Conservation (phyloP, 306 rosid species). For the Ormosia semicastrata region DNA sequence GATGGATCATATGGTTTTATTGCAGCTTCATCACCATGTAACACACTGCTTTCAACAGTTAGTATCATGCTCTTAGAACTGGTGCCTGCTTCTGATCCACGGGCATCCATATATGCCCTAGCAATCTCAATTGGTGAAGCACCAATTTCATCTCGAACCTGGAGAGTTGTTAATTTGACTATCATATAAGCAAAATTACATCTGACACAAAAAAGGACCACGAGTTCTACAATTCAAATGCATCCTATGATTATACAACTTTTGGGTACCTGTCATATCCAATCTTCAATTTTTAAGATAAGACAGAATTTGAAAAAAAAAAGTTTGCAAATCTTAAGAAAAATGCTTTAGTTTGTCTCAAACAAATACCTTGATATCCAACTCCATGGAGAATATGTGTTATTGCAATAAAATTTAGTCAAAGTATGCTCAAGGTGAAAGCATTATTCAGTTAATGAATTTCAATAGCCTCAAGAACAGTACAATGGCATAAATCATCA, state of each 20-base stretch:
- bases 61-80: constrained; percentile 41
- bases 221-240: neutral
- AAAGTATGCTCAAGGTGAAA: neutral
- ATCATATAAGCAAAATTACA: constrained; percentile 1
- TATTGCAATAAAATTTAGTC: neutral
- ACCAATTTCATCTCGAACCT: constrained; percentile 59
- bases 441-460: neutral
- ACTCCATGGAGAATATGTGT: neutral
- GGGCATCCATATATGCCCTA: constrained; percentile 81
- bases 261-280: neutral
- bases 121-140: constrained; percentile 91
- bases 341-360: neutral
- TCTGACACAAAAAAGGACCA: neutral
- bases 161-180: constrained; percentile 29
- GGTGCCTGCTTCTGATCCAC: constrained; percentile 52
- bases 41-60: constrained; percentile 38
- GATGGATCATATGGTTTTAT: constrained; percentile 49
- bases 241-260: neutral
- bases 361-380: neutral
- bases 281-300: neutral
- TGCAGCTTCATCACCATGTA: constrained; percentile 44
- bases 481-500: neutral
- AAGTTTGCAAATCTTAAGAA: neutral
- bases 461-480: too few relatives aligned
- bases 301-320: too few relatives aligned